These are phyloP conservation scores for Sesbania bispinosa DNA, from an alignment of 306 rosid genomes.

Conservation along the genomic window DNA sequence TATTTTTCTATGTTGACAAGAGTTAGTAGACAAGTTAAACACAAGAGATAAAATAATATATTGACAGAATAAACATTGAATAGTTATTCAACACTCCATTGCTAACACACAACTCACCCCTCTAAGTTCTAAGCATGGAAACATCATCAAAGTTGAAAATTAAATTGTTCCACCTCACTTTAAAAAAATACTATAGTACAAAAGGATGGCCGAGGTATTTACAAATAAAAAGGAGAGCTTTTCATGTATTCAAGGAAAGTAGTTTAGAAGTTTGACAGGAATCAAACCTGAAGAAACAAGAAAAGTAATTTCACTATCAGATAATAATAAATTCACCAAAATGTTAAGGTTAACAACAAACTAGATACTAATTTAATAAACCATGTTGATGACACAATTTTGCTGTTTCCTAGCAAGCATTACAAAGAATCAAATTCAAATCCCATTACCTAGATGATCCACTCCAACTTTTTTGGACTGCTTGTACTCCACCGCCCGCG, in stretches of 20 bases:
- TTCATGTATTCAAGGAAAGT: constrained; percentile 8
- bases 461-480: constrained; percentile 47
- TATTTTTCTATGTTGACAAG: background rate
- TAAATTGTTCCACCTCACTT: constrained; percentile 27
- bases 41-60: background rate
- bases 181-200: no score
- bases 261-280: no score
- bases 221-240: background rate
- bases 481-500: constrained; percentile 53
- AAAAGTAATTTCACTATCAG: constrained; percentile 1
- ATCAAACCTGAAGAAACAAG: background rate
- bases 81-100: background rate
- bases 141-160: no score
- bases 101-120: constrained; percentile 21
- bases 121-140: constrained; percentile 10
- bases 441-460: constrained; percentile 48
- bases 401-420: background rate
- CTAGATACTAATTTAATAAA: background rate
- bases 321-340: background rate
- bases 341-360: background rate
- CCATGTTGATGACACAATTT: background rate
- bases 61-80: background rate
- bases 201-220: no score
- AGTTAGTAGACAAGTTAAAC: background rate
- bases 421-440: background rate